These are phyloP conservation scores for Fusarium pseudocircinatum DNA, from an alignment of 2,329 filamentous ascomycete genomes.

Conservation along the genomic window DNA sequence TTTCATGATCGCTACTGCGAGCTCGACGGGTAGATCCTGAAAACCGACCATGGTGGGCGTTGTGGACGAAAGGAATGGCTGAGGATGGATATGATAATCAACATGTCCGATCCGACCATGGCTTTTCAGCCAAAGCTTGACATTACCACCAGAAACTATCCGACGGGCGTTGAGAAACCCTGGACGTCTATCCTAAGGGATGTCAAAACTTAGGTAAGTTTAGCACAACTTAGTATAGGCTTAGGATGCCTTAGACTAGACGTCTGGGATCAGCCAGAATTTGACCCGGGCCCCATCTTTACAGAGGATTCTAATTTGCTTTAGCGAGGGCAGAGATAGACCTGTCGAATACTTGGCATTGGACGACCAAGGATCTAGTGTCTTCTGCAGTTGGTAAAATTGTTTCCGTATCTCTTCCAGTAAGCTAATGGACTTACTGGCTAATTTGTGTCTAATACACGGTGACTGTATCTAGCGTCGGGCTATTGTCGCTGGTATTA, in stretches of 20 bases:
- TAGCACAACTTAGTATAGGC: neutral
- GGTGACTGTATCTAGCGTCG: neutral
- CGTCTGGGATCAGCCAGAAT: neutral
- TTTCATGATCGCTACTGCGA: neutral
- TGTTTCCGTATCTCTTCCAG: neutral
- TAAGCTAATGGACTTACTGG: neutral
- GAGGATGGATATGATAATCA: neutral
- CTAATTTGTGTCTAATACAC: rapidly evolving
- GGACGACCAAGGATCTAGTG: neutral
- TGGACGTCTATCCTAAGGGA: neutral
- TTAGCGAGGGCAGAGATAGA: neutral
- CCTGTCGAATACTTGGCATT: neutral
- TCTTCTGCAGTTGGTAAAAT: neutral
- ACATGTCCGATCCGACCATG: neutral
- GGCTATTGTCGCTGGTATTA: neutral
- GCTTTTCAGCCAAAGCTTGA: neutral
- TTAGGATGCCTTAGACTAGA: neutral
- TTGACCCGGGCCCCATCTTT: neutral
- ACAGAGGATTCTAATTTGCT: neutral
- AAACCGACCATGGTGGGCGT: neutral
- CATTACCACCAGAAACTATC: neutral
- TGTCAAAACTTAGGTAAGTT: neutral
- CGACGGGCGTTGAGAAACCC: rapidly evolving
- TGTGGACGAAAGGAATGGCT: neutral
- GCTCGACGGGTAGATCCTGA: neutral